These are phyloP conservation scores for Alternaria novae-zelandiae DNA, from an alignment of 2,329 filamentous ascomycete species.

Conservation along the genomic window DNA sequence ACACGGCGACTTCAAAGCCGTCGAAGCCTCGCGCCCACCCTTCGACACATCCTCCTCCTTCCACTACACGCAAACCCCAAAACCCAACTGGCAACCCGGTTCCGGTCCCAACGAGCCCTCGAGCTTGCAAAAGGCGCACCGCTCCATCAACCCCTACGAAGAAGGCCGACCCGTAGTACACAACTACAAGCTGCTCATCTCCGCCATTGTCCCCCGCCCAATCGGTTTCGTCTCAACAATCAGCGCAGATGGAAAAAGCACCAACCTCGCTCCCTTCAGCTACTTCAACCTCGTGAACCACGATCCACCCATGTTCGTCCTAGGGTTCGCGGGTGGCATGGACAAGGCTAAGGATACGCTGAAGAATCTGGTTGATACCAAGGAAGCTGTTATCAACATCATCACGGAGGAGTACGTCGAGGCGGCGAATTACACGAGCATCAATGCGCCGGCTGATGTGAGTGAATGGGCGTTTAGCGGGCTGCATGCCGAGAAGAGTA, in stretches of 20 bases:
- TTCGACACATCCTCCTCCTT: slow-evolving; percentile 61
- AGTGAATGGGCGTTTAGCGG: slow-evolving; percentile 83
- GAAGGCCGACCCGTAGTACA: slow-evolving; percentile 68
- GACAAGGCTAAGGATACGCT: slow-evolving; percentile 78
- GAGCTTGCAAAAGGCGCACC: slow-evolving; percentile 64
- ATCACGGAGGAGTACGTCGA: slow-evolving; percentile 85
- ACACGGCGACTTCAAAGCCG: slow-evolving; percentile 76
- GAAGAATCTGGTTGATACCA: slow-evolving; percentile 71
- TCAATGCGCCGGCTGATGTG: slow-evolving; percentile 78
- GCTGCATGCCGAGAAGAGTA: slow-evolving; percentile 71
- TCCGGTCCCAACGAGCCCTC: slow-evolving; percentile 67
- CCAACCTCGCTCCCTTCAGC: slow-evolving; percentile 86
- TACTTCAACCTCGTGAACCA: slow-evolving; percentile 86
- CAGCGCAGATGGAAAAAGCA: slow-evolving; percentile 65
- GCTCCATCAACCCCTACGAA: slow-evolving; percentile 82
- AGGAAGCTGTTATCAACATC: slow-evolving; percentile 82
- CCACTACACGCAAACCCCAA: slow-evolving; percentile 67
- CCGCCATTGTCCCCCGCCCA: slow-evolving; percentile 80
- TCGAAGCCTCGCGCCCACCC: slow-evolving; percentile 69
- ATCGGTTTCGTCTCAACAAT: slow-evolving; percentile 70
- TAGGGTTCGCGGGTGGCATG: slow-evolving; percentile 65
- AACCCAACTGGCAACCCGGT: slow-evolving; percentile 70
- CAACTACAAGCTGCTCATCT: slow-evolving; percentile 95
- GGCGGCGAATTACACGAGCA: slow-evolving; percentile 80
- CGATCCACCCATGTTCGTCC: slow-evolving; percentile 83